Base-by-base conservation (phyloP, 78 protist genomes). In the Tieghemostelium lacteum region DNA sequence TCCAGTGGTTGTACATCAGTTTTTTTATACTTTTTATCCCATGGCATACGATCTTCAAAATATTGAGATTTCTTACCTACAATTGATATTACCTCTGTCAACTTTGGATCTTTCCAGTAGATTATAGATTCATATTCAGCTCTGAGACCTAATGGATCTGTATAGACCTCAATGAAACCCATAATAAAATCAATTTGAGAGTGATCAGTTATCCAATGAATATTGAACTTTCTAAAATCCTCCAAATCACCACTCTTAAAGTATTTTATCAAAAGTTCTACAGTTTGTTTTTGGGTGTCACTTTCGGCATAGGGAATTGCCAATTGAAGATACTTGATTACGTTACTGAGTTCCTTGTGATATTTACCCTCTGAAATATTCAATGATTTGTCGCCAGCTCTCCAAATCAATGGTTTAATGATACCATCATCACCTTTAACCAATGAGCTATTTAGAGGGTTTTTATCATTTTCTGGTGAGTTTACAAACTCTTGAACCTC, bases 21-120 rank as follows among this genome's bases (percentile, higher is more conserved):
- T 19, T 62, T 62, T 62, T 62, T 62, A 33, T 62, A 62, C 14
- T 62, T 62, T 29, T 62, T 36, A 33, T 62, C 69, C 69, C 69
- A 62, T 62, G 69, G 69, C 69, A 62, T 62, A 62, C 37, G 28
- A 26, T 62, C 20, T 62, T 62, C 69, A 62, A 62, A 62, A 19
- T 62, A 62, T 6, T 62, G 37, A 45, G 69, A 28, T 29, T 62
- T 62, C 20, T 62, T 36, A 33, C 69, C 69, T 29, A 62, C 29
- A 3, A 29, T 3, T 7, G 14, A 7, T 6, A 62, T 62, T 29
- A 26, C 14, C 4, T 6, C 14, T 12, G 69, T 62, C 14, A 62
- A 36, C 14, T 62, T 62, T 62, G 8, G 14, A 33, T 62, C 45
- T 19, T 62, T 62, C 69, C 69, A 62, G 29, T 62, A 62, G 28